Evolutionary conservation across 1,284 basidiomycete genomes (phyloP), one percentile per base, ranked within the genome.

Genomic region (Coriolopsis trogii): DNA sequence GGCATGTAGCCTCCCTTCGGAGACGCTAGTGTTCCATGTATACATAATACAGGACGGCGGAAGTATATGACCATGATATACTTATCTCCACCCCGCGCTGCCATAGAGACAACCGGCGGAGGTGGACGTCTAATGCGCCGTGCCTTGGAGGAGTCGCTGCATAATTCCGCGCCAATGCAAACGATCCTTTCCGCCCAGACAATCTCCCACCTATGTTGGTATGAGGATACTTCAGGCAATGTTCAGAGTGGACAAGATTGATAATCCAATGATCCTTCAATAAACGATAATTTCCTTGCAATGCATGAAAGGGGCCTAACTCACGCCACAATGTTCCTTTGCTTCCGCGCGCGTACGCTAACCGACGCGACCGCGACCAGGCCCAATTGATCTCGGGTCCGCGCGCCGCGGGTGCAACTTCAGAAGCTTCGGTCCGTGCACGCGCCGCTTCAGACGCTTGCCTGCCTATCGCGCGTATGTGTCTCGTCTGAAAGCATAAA

Each of bases 21-120:
- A n/a, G n/a, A n/a, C n/a, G n/a, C n/a, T n/a, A n/a, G n/a, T n/a
- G n/a, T n/a, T n/a, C n/a, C n/a, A n/a, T n/a, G n/a, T n/a, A n/a
- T n/a, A n/a, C n/a, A n/a, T n/a, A n/a, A n/a, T n/a, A n/a, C n/a
- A n/a, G n/a, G n/a, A n/a, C n/a, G n/a, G n/a, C n/a, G n/a, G n/a
- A n/a, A n/a, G n/a, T n/a, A n/a, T n/a, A n/a, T n/a, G n/a, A n/a
- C n/a, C n/a, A n/a, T n/a, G n/a, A n/a, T n/a, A n/a, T n/a, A n/a
- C n/a, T n/a, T n/a, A n/a, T n/a, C n/a, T n/a, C 41, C 36, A 37
- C 38, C 28, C 42, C n/a, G 40, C 46, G 56, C 52, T 54, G 46
- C 41, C 56, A 58, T 54, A 49, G 52, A 45, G 49, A 58, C 56
- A 49, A 46, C 51, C 51, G 47, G 43, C 41, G 28, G 31, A 41